phyloP scores from a whole-genome alignment of 2,329 filamentous ascomycete genomes.

The Alternaria gaisen region DNA sequence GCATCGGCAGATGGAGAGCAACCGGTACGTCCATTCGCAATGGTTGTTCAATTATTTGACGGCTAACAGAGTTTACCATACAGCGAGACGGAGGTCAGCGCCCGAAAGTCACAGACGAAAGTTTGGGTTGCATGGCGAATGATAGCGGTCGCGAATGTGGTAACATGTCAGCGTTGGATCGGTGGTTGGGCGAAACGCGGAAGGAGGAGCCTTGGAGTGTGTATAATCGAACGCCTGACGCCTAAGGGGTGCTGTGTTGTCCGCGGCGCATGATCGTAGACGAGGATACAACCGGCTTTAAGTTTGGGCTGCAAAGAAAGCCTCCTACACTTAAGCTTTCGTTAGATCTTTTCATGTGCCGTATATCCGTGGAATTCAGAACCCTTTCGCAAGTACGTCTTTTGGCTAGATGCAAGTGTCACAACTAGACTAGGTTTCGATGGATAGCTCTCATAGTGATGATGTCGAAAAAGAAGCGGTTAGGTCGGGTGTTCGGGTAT shows the following conservation, averaged over 20 bases:
- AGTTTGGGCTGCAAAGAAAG: not conserved
- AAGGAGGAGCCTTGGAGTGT: not conserved
- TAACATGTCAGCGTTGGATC: not conserved
- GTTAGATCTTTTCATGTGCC: not conserved
- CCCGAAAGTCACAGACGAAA: not conserved
- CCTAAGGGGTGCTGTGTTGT: not conserved
- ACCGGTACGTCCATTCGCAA: not conserved
- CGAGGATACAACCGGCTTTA: not conserved
- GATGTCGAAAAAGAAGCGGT: not conserved
- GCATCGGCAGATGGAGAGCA: not conserved
- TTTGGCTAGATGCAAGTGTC: not conserved
- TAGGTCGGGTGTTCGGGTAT: not conserved
- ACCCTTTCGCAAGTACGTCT: not conserved
- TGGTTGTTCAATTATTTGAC: too few relatives aligned
- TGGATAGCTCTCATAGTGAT: not conserved
- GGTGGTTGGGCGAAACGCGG: not conserved
- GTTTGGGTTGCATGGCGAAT: not conserved
- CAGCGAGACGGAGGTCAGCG: not conserved
- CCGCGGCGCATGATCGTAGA: not conserved
- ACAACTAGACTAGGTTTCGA: not conserved
- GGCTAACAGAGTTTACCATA: not conserved
- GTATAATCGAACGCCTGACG: not conserved
- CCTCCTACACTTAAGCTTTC: not conserved
- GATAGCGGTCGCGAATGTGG: not conserved
- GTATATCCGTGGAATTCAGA: not conserved